phyloP scores from a whole-genome alignment of 345 rosid genomes.

The Dovyalis caffra region DNA sequence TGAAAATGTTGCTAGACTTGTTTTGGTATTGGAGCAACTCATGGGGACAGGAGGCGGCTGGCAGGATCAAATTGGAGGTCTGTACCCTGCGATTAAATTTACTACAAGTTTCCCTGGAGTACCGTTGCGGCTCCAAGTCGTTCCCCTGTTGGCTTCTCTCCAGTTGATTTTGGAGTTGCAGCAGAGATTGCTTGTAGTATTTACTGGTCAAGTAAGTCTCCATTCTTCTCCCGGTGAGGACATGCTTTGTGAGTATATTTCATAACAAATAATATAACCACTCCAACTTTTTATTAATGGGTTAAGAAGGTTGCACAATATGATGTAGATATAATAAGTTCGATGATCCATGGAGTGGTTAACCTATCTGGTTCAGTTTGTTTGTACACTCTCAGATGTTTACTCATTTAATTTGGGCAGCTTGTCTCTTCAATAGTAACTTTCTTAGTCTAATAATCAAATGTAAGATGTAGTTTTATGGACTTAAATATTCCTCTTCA shows the following conservation, averaged over 20 bases:
- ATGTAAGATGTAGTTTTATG: background rate
- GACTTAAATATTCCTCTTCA: background rate
- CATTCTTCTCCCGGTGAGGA: background rate
- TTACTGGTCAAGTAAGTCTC: conserved; percentile 86
- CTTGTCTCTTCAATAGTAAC: background rate
- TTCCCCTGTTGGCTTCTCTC: conserved; percentile 69
- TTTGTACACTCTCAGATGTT: no score
- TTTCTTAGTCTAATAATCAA: background rate
- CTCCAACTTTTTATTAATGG: background rate
- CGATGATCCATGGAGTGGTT: background rate
- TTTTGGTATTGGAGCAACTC: conserved; percentile 85
- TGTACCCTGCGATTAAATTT: conserved; percentile 84
- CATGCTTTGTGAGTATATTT: background rate
- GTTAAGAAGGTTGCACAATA: background rate
- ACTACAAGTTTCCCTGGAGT: conserved; percentile 90
- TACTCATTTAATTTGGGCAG: background rate
- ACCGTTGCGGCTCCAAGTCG: conserved; percentile 85
- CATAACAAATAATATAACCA: background rate
- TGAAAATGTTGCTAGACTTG: conserved; percentile 86
- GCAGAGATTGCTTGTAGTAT: conserved; percentile 76
- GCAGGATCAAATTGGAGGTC: conserved; percentile 98
- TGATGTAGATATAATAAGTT: background rate
- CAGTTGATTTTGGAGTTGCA: conserved; percentile 64
- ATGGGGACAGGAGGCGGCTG: conserved; percentile 99
- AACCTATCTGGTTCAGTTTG: no score